Base-by-base conservation (phyloP, 208 protist genomes). In the Naegleria lovaniensis region DNA sequence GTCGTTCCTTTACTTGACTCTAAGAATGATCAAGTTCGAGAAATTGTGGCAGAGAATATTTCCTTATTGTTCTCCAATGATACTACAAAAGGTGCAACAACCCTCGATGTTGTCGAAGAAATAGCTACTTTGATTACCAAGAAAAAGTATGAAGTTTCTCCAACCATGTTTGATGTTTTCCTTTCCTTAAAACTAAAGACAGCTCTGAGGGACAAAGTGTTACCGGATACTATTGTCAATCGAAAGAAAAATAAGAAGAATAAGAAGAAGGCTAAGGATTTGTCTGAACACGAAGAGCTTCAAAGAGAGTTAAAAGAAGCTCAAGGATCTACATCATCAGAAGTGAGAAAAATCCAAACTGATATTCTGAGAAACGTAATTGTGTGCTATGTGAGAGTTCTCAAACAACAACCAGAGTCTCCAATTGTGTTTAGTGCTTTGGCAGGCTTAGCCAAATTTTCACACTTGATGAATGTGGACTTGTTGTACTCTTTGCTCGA, bases 391-490 rank as follows among this genome's bases (percentile, higher is more conserved):
- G 48, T 89, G 15, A 89, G 85, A 67, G 5, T 67, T 51, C 51
- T 89, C 6, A 89, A 89, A 39, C 39, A 48, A 33, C 9, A 39
- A 88, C 33, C 33, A 9, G 39, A 86, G n/a, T 48, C 83, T 33
- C 36, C 36, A 40, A 33, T 86, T 3, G 36, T 86, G 0, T 89
- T 89, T 40, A 33, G 85, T 89, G 22, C 85, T n/a, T 41, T 89
- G 15, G 85, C 85, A 33, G 85, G 85, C 6, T 40, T 89, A 5
- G 85, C 48, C 29, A 89, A 89, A 67, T 89, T 67, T 40, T 39
- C 85, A 25, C 85, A 89, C 51, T 67, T 89, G 33, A 89, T 89
- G 85, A 89, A 89, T 89, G n/a, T 89, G 55, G 85, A 89, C 59
- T 41, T 89, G 16, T 29, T 89, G 3, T 89, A 89, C n/a, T 39